Conservation (phyloP, 495 filamentous ascomycete species). For the Letharia lupina region DNA sequence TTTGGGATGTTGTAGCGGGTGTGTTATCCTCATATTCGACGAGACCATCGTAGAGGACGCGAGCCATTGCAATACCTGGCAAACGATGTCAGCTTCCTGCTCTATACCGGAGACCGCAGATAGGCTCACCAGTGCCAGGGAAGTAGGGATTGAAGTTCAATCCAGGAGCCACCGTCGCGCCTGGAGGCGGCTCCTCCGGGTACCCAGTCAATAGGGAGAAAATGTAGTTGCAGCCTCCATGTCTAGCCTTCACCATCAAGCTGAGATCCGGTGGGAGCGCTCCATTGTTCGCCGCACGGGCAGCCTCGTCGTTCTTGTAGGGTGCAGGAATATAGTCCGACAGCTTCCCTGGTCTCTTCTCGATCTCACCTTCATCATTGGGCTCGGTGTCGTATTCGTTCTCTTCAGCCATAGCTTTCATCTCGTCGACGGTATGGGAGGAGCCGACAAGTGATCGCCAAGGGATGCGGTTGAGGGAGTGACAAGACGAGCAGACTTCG, state of each 20-base stretch:
- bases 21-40: conserved; percentile 99
- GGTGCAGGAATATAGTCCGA: conserved; percentile 92
- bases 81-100: conserved; percentile 8
- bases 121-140: conserved; percentile 67
- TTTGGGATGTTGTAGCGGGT: conserved; percentile 88
- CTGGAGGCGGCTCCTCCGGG: conserved; percentile 90
- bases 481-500: conserved; percentile 95
- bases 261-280: conserved; percentile 95
- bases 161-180: conserved; percentile 67
- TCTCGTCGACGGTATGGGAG: conserved; percentile 92
- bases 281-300: conserved; percentile 95
- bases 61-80: conserved; percentile 89
- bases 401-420: conserved; percentile 93
- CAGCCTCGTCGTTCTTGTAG: conserved; percentile 98
- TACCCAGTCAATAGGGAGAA: conserved; percentile 97
- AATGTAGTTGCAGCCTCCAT: conserved; percentile 98
- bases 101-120: neutral
- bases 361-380: conserved; percentile 94
- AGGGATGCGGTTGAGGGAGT: conserved; percentile 88
- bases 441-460: conserved; percentile 89
- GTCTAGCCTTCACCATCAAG: conserved; percentile 93
- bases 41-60: conserved; percentile 93
- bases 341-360: conserved; percentile 95
- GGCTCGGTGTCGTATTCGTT: conserved; percentile 98
- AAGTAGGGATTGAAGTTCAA: conserved; percentile 99